Evolutionary conservation across 2,329 filamentous ascomycete genomes (phyloP), one percentile per base, ranked within the genome.

Genomic region (Beauveria sp.): DNA sequence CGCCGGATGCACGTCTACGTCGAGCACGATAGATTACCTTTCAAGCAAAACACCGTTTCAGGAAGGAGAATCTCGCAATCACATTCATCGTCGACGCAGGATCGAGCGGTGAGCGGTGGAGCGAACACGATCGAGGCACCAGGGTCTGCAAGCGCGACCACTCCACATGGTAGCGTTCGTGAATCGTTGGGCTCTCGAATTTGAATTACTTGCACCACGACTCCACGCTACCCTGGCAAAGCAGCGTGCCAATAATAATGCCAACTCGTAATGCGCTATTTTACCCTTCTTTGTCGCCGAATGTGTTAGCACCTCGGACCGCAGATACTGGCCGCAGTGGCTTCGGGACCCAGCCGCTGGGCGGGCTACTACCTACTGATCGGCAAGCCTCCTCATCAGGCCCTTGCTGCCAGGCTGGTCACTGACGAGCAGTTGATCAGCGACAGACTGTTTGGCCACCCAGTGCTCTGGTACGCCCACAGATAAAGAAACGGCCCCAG

Each of bases 71-170:
- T 59, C 47, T 46, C 40, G n/a, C 57, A 40, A 51, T 51, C 55
- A 42, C 24, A 34, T 24, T 53, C 57, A 53, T 59, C 57, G 57
- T 43, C 57, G 57, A 52, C 57, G 57, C 57, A 59, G 57, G 57
- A 59, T 59, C 57, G 57, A 59, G 49, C 57, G 56, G 56, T 59
- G 38, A 59, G 56, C 38, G 57, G 57, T 59, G 57, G 57, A 59
- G 57, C 26, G 47, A 26, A 24, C 47, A 43, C 49, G 57, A 53
- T 59, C 57, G 38, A 59, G 45, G 38, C 47, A 43, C 47, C 34
- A 34, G 56, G 56, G 34, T 51, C 47, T 26, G 28, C 14, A 58
- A 28, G 20, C 14, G 18, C 14, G 45, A 50, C 34, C 34, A 40
- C 55, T 51, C 56, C 46, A 51, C 18, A 12, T 26, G 16, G 45